Percentiles rank a stretch among this genome's conserved stretches.
phyloP scores from a whole-genome alignment of 2,329 filamentous ascomycete species.

The Xylaria polymorpha region DNA sequence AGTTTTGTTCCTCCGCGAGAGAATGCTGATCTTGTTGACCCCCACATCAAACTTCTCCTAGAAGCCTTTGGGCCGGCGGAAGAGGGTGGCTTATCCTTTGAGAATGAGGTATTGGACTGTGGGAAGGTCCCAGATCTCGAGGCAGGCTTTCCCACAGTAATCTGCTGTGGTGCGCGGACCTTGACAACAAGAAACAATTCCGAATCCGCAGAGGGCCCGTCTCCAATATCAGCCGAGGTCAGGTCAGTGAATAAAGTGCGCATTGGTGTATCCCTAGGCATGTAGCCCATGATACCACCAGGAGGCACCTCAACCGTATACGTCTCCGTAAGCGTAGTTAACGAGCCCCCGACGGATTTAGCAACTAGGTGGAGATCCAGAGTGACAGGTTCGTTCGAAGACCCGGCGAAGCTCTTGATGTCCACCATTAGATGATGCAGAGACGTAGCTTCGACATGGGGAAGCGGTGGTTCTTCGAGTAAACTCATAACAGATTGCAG shows the following conservation, averaged over 20 bases:
- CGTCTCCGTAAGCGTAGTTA: slow-evolving; percentile 81
- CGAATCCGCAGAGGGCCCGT: slow-evolving; percentile 70
- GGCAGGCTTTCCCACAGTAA: slow-evolving; percentile 59
- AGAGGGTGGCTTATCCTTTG: slow-evolving; percentile 64
- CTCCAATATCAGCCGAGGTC: slow-evolving; percentile 77
- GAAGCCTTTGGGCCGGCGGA: slow-evolving; percentile 64
- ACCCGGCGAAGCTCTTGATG: slow-evolving; percentile 82
- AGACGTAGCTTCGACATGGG: slow-evolving; percentile 73
- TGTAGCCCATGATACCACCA: slow-evolving; percentile 74
- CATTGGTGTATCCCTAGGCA: slow-evolving; percentile 74
- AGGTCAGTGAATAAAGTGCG: slow-evolving; percentile 91
- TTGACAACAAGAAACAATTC: slow-evolving; percentile 88
- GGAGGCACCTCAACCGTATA: slow-evolving; percentile 83
- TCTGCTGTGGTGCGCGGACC: slow-evolving; percentile 71
- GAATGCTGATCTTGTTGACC: slow-evolving; percentile 64
- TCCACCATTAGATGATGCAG: slow-evolving; percentile 87
- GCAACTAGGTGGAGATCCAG: slow-evolving; percentile 82
- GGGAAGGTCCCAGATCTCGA: slow-evolving; percentile 64
- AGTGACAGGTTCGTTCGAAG: slow-evolving; percentile 78
- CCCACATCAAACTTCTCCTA: slow-evolving; percentile 77
- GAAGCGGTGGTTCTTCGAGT: slow-evolving; percentile 81
- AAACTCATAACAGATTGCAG: slow-evolving; percentile 97
- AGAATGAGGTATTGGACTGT: slow-evolving; percentile 52
- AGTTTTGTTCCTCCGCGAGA: slow-evolving; percentile 66
- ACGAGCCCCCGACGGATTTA: slow-evolving; percentile 71